Evolutionary conservation across 352 stramenopile genomes (phyloP), one percentile per base, ranked within the genome.

Genomic region (Phytophthora ramorum): DNA sequence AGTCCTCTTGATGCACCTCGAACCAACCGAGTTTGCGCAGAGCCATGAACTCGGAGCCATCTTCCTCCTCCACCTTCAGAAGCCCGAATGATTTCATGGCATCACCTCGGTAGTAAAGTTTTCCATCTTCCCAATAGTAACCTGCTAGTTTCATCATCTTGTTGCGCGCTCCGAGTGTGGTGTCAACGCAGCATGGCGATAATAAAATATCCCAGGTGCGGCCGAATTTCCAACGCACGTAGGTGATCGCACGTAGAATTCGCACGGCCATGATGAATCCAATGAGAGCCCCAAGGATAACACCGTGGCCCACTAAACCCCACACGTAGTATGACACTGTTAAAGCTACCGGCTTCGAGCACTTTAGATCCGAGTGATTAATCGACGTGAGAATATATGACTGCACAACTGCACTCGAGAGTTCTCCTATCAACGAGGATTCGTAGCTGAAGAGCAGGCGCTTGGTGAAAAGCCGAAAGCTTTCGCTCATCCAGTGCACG

Each of bases 31-130:
- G 8, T 45, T 64, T 59, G 4, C 26, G 44, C 5, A 61, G 19
- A 28, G 68, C 67, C 1, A 75, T 37, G 22, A 65, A 68, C 34
- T 75, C 55, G 0, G 22, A 16, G 17, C 52, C 61, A 12, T 61
- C 44, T 28, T 63, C 45, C 16, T 60, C 51, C 14, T 54, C 48
- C 48, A 74, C 60, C 43, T 59, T 70, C 17, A 74, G n/a, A 10
- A 74, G 24, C 0, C 54, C 61, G 20, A 71, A 58, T 1, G 66
- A 50, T 41, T 70, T 63, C 48, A 70, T 19, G 0, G 60, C 50
- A 9, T 58, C 49, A 4, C 48, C 9, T 35, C 2, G n/a, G 24
- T 70, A 65, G 47, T 34, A 54, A 1, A 70, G 47, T 26, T 52
- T 35, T 3, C 30, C 47, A 30, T 54, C 16, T 19, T 56, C 40